A percentile compares a stretch with the other conserved stretches of the same genome.
Evolutionary conservation across 1,284 basidiomycete genomes (phyloP).

Genomic region (Meripilus lineatus): DNA sequence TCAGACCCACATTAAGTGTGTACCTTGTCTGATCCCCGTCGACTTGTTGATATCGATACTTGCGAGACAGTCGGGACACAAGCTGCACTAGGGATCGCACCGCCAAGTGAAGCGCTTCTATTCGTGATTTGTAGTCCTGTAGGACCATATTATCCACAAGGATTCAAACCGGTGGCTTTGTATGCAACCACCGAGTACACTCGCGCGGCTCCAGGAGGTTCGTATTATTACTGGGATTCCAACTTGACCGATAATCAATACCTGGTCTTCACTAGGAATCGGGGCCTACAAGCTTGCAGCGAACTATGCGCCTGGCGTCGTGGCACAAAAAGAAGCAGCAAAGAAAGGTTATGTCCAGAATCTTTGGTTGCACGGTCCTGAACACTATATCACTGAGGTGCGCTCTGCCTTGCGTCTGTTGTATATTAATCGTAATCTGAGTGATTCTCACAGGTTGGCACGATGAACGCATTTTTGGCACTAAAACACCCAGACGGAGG

Average conservation of each 20-base stretch:
- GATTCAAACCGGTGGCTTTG: slow-evolving; percentile 94
- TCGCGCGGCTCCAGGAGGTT: slow-evolving; percentile 86
- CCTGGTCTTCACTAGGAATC: slow-evolving; percentile 46
- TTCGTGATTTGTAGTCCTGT: slow-evolving; percentile 95
- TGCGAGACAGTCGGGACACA: slow-evolving; percentile 81
- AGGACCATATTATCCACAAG: slow-evolving; percentile 92
- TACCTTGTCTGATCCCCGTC: slow-evolving; percentile 9
- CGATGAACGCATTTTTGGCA: slow-evolving; percentile 95
- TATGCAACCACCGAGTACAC: slow-evolving; percentile 90
- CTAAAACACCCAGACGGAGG: slow-evolving; percentile 74
- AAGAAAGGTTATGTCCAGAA: slow-evolving; percentile 89
- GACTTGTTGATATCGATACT: background rate
- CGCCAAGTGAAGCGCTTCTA: slow-evolving; percentile 85
- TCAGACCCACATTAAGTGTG: slow-evolving; percentile 77
- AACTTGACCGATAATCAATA: background rate
- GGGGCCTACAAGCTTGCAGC: slow-evolving; percentile 90
- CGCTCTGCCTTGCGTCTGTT: slow-evolving; percentile 4
- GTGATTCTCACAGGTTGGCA: no score
- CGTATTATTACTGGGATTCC: slow-evolving; percentile 14
- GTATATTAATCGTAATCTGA: slow-evolving; percentile 43
- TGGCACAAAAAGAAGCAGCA: slow-evolving; percentile 85
- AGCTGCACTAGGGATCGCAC: slow-evolving; percentile 82
- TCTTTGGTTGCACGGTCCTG: slow-evolving; percentile 88
- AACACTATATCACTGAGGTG: slow-evolving; percentile 82
- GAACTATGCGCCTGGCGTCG: slow-evolving; percentile 89